These are phyloP conservation scores for Pichia cephalocereana DNA, from an alignment of 805 yeast species.

Conservation along the genomic window DNA sequence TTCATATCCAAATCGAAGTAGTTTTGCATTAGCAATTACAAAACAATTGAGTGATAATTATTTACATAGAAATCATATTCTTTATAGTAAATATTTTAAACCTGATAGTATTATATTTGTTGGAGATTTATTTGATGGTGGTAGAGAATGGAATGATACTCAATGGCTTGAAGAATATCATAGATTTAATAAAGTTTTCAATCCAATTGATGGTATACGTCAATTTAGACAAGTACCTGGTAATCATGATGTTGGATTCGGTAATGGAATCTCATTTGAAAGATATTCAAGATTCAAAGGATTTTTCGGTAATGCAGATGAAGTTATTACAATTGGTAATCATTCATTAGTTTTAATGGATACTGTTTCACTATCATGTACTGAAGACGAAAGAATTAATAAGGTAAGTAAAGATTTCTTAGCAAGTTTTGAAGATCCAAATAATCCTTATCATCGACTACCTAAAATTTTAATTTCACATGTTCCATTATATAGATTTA, in stretches of 20 bases:
- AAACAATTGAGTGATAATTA: conserved; percentile 65
- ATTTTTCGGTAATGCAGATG: conserved; percentile 65
- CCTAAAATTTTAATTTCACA: conserved; percentile 75
- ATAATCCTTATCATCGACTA: conserved; percentile 16
- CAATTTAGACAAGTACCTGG: conserved; percentile 63
- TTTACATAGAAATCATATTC: conserved; percentile 53
- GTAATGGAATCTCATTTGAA: conserved; percentile 51
- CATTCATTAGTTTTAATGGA: conserved; percentile 75
- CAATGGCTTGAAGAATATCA: conserved; percentile 60
- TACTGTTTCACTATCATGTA: conserved; percentile 71
- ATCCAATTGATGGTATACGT: conserved; percentile 17
- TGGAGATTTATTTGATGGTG: conserved; percentile 94
- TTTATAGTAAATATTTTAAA: conserved; percentile 54
- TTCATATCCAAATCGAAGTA: conserved; percentile 67
- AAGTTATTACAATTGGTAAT: conserved; percentile 46
- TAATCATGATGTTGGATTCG: conserved; percentile 95
- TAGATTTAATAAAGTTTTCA: conserved; percentile 60
- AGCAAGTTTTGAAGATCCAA: conserved; percentile 23
- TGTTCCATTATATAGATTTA: conserved; percentile 76
- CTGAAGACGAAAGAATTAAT: conserved; percentile 34
- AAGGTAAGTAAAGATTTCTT: conserved; percentile 45
- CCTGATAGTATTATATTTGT: conserved; percentile 75
- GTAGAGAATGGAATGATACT: conserved; percentile 65
- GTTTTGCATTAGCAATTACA: conserved; percentile 42
- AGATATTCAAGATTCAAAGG: conserved; percentile 56